A percentile compares a stretch with the other conserved stretches of the same genome.
These are phyloP conservation scores for Pascua sp. DNA, from an alignment of 1,284 basidiomycete species.

Conservation along the genomic window DNA sequence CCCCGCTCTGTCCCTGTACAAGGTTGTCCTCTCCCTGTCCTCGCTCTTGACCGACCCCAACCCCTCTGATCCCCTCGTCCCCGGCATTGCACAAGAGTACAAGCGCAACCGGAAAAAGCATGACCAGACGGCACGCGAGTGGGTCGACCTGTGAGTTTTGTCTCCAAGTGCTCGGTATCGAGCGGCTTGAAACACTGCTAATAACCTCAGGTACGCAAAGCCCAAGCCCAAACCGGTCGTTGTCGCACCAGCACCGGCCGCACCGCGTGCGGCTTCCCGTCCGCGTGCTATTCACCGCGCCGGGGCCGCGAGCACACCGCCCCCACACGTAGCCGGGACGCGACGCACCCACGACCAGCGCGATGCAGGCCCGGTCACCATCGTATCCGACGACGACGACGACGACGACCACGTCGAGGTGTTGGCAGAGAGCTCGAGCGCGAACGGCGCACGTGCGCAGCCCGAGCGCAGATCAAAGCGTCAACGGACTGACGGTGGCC, in stretches of 20 bases:
- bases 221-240: constrained; percentile 18
- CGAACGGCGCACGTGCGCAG: not conserved
- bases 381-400: constrained; percentile 8
- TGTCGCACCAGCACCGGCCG: constrained; percentile 4
- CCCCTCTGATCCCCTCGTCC: constrained; percentile 70
- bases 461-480: constrained; percentile 11
- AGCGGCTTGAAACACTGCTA: not conserved
- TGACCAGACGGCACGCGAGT: constrained; percentile 87
- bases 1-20: constrained; percentile 82
- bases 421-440: constrained; percentile 3
- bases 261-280: constrained; percentile 6
- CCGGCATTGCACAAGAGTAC: constrained; percentile 67
- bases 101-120: constrained; percentile 85
- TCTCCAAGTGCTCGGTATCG: not conserved
- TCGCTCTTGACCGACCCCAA: constrained; percentile 97
- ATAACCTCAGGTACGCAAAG: constrained; percentile 31
- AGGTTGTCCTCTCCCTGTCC: constrained; percentile 89
- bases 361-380: constrained; percentile 3
- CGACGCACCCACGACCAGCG: constrained; percentile 22
- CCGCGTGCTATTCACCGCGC: constrained; percentile 13
- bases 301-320: constrained; percentile 13
- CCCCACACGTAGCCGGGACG: constrained; percentile 3
- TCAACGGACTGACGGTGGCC: not conserved
- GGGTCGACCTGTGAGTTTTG: constrained; percentile 79
- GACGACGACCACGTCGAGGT: constrained; percentile 15